Evolutionary conservation across 2,329 filamentous ascomycete genomes (phyloP), one percentile per base, ranked within the genome.

Genomic region (Xylariaceae sp.): DNA sequence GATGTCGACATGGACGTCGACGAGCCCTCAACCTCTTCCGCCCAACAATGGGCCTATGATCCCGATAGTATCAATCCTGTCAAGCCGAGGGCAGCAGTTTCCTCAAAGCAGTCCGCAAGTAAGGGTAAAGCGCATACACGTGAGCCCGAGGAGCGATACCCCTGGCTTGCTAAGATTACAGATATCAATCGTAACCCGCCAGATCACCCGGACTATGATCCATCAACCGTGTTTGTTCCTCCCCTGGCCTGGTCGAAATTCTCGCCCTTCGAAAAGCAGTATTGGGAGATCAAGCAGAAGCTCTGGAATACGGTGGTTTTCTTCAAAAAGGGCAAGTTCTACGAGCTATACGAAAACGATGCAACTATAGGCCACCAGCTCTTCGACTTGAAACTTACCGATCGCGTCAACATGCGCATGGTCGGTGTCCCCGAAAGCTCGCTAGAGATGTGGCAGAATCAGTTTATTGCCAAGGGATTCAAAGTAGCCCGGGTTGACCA

Each of bases 291-390:
- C 74, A 99, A 99, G 77, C 89, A 92, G 74, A 97, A 97, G 68
- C 90, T 95, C 66, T 97, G 90, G 89, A 92, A 97, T 66, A 97
- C 92, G 0, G 88, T 99, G 51, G 93, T 99, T 13, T 99, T 99
- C 76, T 99, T 99, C 86, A 99, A 97, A 76, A 99, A 99, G 79
- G 94, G 94, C 70, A 99, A 99, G 70, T 99, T 99, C 75, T 99
- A 97, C 71, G 94, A 99, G 73, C 81, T 99, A 0, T 99, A 97
- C 70, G 94, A 99, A 73, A 96, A 97, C 62, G 94, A 99, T 74
- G 94, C 94, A 4, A 96, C 93, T 0, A 88, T 97, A 58, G 94
- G 94, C 3, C 92, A 99, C 71, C 94, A 97, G 73, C 80, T 97
- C 13, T 99, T 99, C 68, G 94, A 99, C 73, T 82, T 99, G 58